phyloP scores from a whole-genome alignment of 352 stramenopile species.

The Poterioochromonas sp. region DNA sequence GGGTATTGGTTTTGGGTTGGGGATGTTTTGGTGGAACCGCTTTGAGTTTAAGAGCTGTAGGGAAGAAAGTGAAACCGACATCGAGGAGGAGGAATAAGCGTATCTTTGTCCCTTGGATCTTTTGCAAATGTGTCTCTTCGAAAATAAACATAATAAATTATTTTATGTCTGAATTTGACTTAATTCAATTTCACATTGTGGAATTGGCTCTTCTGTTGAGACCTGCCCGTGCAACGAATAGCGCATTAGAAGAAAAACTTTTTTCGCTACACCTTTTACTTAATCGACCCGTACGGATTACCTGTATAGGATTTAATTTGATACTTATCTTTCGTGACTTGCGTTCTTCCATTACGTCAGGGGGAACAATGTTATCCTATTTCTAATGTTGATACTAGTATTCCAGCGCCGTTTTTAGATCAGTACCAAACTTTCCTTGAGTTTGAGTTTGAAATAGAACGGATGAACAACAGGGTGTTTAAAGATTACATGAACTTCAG shows the following conservation, averaged over 20 bases:
- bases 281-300: conserved; percentile 30
- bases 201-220: conserved; percentile 30
- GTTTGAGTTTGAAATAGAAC: conserved; percentile 31
- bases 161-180: conserved; percentile 32
- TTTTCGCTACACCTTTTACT: conserved; percentile 31
- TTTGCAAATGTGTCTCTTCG: conserved; percentile 30
- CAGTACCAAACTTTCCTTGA: conserved; percentile 30
- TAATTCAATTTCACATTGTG: conserved; percentile 32
- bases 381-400: conserved; percentile 32
- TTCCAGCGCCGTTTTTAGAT: conserved; percentile 30
- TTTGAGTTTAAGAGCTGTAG: conserved; percentile 31
- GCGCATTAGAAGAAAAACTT: conserved; percentile 31
- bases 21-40: conserved; percentile 29
- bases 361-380: conserved; percentile 30
- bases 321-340: conserved; percentile 31
- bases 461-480: conserved; percentile 30
- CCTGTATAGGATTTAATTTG: conserved; percentile 31
- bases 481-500: conserved; percentile 31
- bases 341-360: conserved; percentile 29
- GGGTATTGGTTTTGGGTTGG: conserved; percentile 29
- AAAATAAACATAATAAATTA: conserved; percentile 33
- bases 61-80: conserved; percentile 6
- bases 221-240: conserved; percentile 29
- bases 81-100: conserved; percentile 26
- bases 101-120: conserved; percentile 33